Conservation (phyloP, 1,284 basidiomycete species). For the Mycosarcoma maydis region DNA sequence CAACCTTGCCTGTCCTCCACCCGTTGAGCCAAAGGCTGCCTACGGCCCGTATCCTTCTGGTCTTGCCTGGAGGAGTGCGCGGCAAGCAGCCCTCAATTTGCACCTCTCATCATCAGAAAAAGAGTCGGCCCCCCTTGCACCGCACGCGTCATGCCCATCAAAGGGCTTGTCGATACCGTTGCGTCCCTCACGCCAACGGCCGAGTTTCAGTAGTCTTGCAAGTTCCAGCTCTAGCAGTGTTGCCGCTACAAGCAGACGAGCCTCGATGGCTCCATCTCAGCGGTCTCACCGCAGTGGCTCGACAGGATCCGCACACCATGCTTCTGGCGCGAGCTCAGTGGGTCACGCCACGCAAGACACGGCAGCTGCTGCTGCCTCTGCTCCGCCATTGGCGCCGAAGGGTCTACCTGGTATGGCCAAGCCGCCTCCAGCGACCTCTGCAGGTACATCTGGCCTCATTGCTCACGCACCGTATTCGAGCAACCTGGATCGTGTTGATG, state of each 20-base stretch:
- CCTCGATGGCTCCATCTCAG: slow-evolving; percentile 13
- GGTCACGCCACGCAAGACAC: slow-evolving; percentile 4
- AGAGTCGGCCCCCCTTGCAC: slow-evolving; percentile 8
- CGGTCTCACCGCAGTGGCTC: slow-evolving; percentile 18
- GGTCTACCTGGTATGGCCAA: slow-evolving; percentile 24
- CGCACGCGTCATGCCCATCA: background rate
- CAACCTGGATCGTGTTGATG: slow-evolving; percentile 18
- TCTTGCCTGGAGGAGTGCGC: slow-evolving; percentile 10
- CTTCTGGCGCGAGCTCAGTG: slow-evolving; percentile 9
- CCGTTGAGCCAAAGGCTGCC: slow-evolving; percentile 20
- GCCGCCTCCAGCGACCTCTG: slow-evolving; percentile 20
- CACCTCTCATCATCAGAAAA: slow-evolving; percentile 1
- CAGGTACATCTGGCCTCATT: slow-evolving; percentile 6
- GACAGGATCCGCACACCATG: slow-evolving; percentile 14
- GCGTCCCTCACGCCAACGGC: slow-evolving; percentile 6
- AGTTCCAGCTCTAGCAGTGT: slow-evolving; percentile 19
- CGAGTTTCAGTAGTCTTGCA: slow-evolving; percentile 18
- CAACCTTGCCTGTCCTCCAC: slow-evolving; percentile 28
- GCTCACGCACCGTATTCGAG: slow-evolving; percentile 1
- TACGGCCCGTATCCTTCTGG: slow-evolving; percentile 27
- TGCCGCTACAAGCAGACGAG: slow-evolving; percentile 3
- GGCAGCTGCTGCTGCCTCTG: background rate
- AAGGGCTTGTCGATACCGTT: background rate
- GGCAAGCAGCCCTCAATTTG: slow-evolving; percentile 1
- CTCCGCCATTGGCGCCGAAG: background rate